phyloP scores from a whole-genome alignment of 148 eudicot species.

The Hydrangea macrophylla region DNA sequence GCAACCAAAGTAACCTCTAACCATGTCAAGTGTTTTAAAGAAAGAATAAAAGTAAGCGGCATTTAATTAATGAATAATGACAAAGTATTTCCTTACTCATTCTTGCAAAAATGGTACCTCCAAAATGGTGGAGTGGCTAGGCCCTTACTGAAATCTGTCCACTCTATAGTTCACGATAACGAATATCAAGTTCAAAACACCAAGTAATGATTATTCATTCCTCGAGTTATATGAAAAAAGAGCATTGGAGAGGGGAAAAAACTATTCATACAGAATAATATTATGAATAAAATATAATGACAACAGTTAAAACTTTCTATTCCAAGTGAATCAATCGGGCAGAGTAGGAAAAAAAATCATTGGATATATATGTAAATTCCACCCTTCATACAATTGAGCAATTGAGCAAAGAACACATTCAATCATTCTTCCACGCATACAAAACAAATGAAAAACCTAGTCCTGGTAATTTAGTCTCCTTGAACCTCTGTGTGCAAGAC shows the following conservation, averaged over 20 bases:
- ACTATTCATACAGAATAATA: background rate
- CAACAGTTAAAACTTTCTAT: background rate
- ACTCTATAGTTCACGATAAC: too few relatives aligned
- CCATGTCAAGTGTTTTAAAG: too few relatives aligned
- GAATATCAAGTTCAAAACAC: background rate
- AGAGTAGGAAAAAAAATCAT: background rate
- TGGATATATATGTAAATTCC: slow-evolving; percentile 5
- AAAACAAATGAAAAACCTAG: slow-evolving; percentile 44
- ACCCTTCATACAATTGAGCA: slow-evolving; percentile 6
- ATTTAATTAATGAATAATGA: too few relatives aligned
- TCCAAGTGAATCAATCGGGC: background rate
- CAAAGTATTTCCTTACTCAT: background rate
- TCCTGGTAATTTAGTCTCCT: slow-evolving; percentile 30
- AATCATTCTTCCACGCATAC: slow-evolving; percentile 59
- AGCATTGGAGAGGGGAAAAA: background rate
- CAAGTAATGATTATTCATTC: background rate
- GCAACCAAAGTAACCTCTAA: too few relatives aligned
- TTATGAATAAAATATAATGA: background rate
- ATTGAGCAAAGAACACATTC: slow-evolving; percentile 8
- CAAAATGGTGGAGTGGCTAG: background rate
- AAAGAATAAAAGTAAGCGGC: too few relatives aligned
- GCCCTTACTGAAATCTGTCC: background rate
- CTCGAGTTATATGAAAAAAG: background rate
- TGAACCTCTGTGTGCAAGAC: slow-evolving; percentile 25
- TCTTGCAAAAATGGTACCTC: background rate